Evolutionary conservation across 768 basidiomycete species (phyloP).

Genomic region (Clavulina sp.): DNA sequence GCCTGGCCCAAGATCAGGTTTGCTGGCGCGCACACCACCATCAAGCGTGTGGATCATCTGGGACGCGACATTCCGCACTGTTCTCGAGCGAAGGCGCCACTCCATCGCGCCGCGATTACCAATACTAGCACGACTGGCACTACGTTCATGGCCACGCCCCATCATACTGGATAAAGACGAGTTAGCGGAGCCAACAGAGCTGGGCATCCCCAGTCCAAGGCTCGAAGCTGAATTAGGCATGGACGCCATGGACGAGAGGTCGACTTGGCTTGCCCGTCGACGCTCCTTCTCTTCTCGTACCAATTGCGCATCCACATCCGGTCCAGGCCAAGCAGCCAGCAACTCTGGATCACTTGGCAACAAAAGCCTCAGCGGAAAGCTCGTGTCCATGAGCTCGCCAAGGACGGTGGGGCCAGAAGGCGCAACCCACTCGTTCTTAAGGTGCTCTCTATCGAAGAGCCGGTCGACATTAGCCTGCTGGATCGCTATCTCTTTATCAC

Average conservation of each 20-base stretch:
- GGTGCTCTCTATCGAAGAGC: constrained; percentile 52
- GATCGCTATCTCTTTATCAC: constrained; percentile 25
- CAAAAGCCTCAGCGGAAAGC: constrained; percentile 78
- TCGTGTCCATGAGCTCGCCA: constrained; percentile 82
- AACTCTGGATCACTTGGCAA: constrained; percentile 69
- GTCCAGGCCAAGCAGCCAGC: constrained; percentile 47
- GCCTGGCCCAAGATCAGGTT: neutral
- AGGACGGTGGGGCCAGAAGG: constrained; percentile 60
- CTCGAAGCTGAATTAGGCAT: no score
- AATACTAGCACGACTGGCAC: constrained; percentile 5
- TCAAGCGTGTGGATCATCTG: neutral
- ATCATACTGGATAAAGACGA: no score
- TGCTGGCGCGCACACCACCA: neutral
- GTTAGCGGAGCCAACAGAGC: no score
- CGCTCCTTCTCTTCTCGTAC: constrained; percentile 1
- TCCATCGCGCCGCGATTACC: constrained; percentile 6
- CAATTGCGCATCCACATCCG: constrained; percentile 5
- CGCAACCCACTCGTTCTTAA: constrained; percentile 61
- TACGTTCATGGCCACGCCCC: no score
- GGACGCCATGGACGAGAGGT: neutral
- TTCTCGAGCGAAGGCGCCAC: constrained; percentile 5
- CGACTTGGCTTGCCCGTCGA: neutral
- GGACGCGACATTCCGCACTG: neutral
- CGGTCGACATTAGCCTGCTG: constrained; percentile 36
- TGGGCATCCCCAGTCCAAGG: no score